These are phyloP conservation scores for Lactarius akahatsu DNA, from an alignment of 768 basidiomycete species.

Conservation along the genomic window DNA sequence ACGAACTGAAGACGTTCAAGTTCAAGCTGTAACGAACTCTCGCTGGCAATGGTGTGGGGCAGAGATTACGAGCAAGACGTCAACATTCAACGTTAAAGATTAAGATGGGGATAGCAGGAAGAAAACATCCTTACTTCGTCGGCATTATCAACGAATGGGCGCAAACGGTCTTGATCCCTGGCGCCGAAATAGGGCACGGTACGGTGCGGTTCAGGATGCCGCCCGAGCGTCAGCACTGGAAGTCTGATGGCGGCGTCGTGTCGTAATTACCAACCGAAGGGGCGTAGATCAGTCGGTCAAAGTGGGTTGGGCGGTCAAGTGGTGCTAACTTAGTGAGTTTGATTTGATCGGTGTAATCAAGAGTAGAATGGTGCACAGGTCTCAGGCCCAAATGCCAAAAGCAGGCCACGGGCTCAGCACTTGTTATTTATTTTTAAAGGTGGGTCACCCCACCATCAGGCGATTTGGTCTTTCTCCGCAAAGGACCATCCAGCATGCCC, in stretches of 20 bases:
- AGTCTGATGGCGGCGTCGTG: neutral
- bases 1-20: no score
- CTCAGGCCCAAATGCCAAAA: neutral
- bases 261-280: neutral
- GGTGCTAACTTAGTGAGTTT: no score
- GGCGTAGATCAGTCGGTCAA: neutral
- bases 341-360: neutral
- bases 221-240: neutral
- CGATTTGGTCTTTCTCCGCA: slow-evolving; percentile 3
- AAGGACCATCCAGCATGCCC: slow-evolving; percentile 15
- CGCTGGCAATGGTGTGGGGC: neutral
- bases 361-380: neutral
- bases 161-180: neutral
- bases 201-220: no score
- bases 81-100: neutral
- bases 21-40: no score
- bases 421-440: neutral
- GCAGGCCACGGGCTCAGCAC: neutral
- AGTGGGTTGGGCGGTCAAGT: neutral
- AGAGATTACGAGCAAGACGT: neutral
- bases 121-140: neutral
- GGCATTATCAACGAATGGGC: neutral
- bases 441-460: neutral
- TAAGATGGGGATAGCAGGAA: neutral
- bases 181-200: neutral